These are phyloP conservation scores for Moesziomyces antarcticus DNA, from an alignment of 1,284 basidiomycete species.

Conservation along the genomic window DNA sequence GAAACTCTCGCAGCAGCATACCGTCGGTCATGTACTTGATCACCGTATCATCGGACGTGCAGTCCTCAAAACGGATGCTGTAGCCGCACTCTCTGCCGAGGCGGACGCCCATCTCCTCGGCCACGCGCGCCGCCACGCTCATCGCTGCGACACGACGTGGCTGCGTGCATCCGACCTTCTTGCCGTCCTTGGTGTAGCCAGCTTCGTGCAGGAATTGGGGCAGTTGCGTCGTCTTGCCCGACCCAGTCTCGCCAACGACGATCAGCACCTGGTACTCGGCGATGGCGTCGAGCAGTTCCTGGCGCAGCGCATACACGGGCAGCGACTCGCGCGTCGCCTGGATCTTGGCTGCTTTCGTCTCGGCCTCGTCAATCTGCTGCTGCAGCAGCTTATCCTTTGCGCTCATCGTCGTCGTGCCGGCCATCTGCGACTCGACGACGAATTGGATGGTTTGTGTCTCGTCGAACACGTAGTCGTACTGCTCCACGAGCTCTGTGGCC, in stretches of 20 bases:
- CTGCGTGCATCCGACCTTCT: conserved; percentile 95
- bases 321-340: conserved; percentile 62
- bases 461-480: conserved; percentile 97
- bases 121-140: conserved; percentile 98
- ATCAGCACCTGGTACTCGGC: conserved; percentile 79
- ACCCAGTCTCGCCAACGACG: conserved; percentile 75
- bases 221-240: conserved; percentile 97
- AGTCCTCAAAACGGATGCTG: conserved; percentile 95
- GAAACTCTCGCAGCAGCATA: conserved; percentile 67
- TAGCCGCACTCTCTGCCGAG: conserved; percentile 98
- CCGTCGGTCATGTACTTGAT: conserved; percentile 68
- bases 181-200: conserved; percentile 86
- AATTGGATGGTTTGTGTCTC: conserved; percentile 96
- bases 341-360: conserved; percentile 71
- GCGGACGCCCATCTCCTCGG: conserved; percentile 96
- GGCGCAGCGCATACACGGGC: conserved; percentile 63
- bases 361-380: conserved; percentile 89
- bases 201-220: conserved; percentile 98
- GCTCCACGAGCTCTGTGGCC: conserved; percentile 38
- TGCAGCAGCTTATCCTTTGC: conserved; percentile 88
- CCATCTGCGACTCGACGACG: conserved; percentile 78
- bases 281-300: conserved; percentile 78
- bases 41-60: conserved; percentile 83
- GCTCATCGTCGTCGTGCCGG: conserved; percentile 71
- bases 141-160: conserved; percentile 98